Conservation (phyloP, 495 filamentous ascomycete species). For the Tuber magnatum region DNA sequence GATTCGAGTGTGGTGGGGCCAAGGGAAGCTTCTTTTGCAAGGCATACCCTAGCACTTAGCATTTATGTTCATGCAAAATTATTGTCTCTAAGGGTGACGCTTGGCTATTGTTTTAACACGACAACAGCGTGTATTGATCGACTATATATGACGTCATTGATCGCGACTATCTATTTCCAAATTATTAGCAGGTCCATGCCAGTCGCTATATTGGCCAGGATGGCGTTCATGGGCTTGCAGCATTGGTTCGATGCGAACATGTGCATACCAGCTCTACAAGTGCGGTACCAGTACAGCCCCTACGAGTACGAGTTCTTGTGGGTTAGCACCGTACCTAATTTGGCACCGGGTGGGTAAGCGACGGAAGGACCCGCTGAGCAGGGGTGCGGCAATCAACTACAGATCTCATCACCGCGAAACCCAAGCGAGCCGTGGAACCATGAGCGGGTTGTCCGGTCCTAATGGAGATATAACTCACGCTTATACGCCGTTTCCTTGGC, state of each 20-base stretch:
- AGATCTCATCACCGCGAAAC: neutral
- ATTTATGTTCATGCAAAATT: neutral
- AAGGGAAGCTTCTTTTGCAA: neutral
- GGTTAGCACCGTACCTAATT: neutral
- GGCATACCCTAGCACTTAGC: neutral
- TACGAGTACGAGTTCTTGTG: neutral
- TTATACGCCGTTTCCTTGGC: neutral
- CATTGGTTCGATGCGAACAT: neutral
- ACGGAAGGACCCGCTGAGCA: neutral
- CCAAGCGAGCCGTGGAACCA: neutral
- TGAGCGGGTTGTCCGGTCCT: neutral
- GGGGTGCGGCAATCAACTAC: neutral
- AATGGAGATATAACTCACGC: neutral
- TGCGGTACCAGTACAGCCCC: neutral
- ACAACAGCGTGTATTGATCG: neutral
- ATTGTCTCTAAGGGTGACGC: neutral
- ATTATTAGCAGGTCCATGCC: neutral
- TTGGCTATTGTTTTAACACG: neutral
- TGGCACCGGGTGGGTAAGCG: neutral
- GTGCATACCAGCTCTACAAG: neutral
- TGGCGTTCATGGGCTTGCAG: neutral
- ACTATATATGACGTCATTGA: neutral
- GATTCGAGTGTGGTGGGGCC: neutral
- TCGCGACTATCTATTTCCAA: neutral
- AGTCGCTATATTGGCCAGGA: neutral